Conservation (phyloP, 1,284 basidiomycete species). For the Microstroma glucosiphilum region DNA sequence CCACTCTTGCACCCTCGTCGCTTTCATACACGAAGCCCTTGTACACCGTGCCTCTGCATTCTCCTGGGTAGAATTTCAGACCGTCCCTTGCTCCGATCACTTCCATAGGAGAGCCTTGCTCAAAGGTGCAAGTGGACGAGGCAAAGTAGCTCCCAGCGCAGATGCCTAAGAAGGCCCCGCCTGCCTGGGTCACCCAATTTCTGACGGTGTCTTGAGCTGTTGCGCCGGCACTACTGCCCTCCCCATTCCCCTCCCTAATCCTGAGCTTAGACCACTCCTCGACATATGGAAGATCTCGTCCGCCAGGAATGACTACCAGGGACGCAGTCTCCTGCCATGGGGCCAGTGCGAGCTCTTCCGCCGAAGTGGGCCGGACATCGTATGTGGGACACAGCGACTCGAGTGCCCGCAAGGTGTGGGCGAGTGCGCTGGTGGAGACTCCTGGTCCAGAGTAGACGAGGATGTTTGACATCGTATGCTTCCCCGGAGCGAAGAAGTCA, state of each 20-base stretch:
- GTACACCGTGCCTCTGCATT: conserved; percentile 58
- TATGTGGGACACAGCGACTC: conserved; percentile 29
- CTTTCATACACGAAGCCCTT: conserved; percentile 58
- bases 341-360: conserved; percentile 29
- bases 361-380: conserved; percentile 36
- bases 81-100: conserved; percentile 55
- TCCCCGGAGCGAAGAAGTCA: too few species aligned
- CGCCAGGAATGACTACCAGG: conserved; percentile 39
- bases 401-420: conserved; percentile 36
- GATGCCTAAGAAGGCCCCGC: conserved; percentile 66
- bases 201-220: conserved; percentile 27
- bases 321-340: conserved; percentile 34
- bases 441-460: conserved; percentile 42
- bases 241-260: too few species aligned
- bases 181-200: conserved; percentile 60
- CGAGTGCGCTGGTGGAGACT: conserved; percentile 37
- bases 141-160: conserved; percentile 62
- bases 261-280: conserved; percentile 16
- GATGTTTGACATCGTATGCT: conserved; percentile 33
- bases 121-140: conserved; percentile 55
- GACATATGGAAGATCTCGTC: conserved; percentile 39
- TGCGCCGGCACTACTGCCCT: neutral
- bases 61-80: conserved; percentile 60
- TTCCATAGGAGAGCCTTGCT: conserved; percentile 54
- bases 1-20: conserved; percentile 53